phyloP scores from a whole-genome alignment of 805 yeast species.

The Lachancea cidri region DNA sequence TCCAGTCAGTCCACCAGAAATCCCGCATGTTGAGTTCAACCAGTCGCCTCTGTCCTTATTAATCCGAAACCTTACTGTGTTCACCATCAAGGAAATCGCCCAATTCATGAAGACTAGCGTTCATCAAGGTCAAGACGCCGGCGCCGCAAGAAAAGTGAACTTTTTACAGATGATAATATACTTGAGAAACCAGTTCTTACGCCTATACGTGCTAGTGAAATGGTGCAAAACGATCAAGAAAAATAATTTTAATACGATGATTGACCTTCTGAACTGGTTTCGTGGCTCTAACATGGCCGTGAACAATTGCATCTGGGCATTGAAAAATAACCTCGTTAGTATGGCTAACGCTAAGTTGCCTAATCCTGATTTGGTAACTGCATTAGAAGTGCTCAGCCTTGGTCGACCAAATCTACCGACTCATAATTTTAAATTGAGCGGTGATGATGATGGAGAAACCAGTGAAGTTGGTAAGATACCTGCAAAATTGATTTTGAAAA shows the following conservation, averaged over 20 bases:
- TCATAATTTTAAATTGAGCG: slow-evolving; percentile 46
- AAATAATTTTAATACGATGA: slow-evolving; percentile 63
- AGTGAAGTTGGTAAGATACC: slow-evolving; percentile 35
- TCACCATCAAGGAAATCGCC: slow-evolving; percentile 29
- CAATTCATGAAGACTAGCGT: slow-evolving; percentile 32
- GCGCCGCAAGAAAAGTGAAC: slow-evolving; percentile 54
- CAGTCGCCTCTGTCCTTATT: slow-evolving; percentile 30
- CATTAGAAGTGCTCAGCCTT: slow-evolving; percentile 72
- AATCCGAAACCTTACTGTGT: slow-evolving; percentile 30
- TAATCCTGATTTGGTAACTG: slow-evolving; percentile 83
- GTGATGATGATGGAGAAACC: slow-evolving; percentile 29
- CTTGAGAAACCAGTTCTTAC: slow-evolving; percentile 76
- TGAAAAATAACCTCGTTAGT: slow-evolving; percentile 55
- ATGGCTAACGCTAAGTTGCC: slow-evolving; percentile 86
- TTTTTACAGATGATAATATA: slow-evolving; percentile 65
- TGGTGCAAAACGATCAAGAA: slow-evolving; percentile 71
- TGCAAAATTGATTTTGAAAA: slow-evolving; percentile 51
- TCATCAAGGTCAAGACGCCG: slow-evolving; percentile 18
- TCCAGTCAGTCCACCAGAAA: slow-evolving; percentile 15
- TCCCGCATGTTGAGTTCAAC: slow-evolving; percentile 34
- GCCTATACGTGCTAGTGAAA: slow-evolving; percentile 78
- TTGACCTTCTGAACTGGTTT: slow-evolving; percentile 86
- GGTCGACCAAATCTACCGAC: slow-evolving; percentile 75
- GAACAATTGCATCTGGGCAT: slow-evolving; percentile 55
- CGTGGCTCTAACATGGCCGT: slow-evolving; percentile 70